phyloP scores from a whole-genome alignment of 1,284 basidiomycete species.

The Marasmius sp. region DNA sequence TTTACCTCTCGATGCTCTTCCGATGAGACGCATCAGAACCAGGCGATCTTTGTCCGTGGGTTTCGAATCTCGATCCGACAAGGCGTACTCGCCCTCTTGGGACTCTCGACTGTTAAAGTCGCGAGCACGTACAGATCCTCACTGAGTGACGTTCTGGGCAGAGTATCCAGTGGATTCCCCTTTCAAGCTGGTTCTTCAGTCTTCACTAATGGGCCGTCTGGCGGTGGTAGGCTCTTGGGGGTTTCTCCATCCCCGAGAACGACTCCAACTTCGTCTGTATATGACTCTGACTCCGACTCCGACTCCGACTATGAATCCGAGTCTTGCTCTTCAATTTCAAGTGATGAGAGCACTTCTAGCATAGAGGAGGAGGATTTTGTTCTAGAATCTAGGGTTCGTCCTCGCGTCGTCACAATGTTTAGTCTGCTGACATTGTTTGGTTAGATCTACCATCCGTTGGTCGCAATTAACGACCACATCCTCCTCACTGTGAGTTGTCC shows the following conservation, averaged over 20 bases:
- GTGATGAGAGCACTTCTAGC: background rate
- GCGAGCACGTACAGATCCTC: background rate
- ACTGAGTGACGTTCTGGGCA: background rate
- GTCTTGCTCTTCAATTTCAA: background rate
- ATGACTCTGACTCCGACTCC: background rate
- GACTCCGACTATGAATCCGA: background rate
- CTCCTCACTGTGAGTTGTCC: too few relatives aligned
- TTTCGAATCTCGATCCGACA: background rate
- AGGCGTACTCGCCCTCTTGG: background rate
- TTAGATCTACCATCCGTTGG: too few relatives aligned
- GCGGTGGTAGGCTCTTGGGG: background rate
- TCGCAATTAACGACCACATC: too few relatives aligned
- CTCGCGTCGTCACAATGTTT: too few relatives aligned
- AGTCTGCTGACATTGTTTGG: too few relatives aligned
- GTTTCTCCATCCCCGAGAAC: background rate
- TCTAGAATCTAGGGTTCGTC: background rate
- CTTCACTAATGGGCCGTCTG: background rate
- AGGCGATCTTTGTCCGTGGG: background rate
- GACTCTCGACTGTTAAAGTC: background rate
- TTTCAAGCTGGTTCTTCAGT: background rate
- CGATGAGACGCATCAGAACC: background rate
- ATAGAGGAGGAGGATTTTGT: background rate
- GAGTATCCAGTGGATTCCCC: background rate
- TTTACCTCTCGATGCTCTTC: background rate
- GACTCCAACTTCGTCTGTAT: background rate